A percentile compares a stretch with the other conserved stretches of the same genome.
Evolutionary conservation across 2,329 filamentous ascomycete genomes (phyloP).

Genomic region (Tolypocladium inflatum): DNA sequence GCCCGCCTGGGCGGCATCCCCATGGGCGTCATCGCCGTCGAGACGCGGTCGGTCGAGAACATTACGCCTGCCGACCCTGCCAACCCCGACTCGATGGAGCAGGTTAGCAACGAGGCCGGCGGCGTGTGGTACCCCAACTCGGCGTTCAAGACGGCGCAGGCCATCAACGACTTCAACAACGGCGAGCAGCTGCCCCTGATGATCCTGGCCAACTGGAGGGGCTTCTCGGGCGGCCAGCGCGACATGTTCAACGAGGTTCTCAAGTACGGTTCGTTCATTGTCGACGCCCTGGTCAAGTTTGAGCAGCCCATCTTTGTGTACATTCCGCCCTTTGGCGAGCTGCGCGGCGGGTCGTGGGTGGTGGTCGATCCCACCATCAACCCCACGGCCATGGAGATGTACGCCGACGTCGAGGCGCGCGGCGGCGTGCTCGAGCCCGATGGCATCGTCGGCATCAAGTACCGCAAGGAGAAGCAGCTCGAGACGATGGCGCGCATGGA

Average conservation of each 20-base stretch:
- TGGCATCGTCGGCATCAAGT: conserved; percentile 98
- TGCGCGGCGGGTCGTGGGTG: conserved; percentile 98
- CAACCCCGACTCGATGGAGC: conserved; percentile 96
- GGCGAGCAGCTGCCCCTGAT: conserved; percentile 96
- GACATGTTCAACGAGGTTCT: conserved; percentile 99
- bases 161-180: conserved; percentile 98
- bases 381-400: conserved; percentile 97
- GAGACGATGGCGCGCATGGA: conserved; percentile 96
- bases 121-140: conserved; percentile 99
- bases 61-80: conserved; percentile 92
- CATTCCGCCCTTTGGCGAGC: conserved; percentile 92
- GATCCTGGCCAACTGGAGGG: conserved; percentile 99
- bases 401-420: conserved; percentile 87
- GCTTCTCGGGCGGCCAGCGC: conserved; percentile 98
- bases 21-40: conserved; percentile 95
- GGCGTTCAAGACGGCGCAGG: conserved; percentile 98
- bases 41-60: conserved; percentile 94
- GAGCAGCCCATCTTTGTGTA: conserved; percentile 99
- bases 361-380: conserved; percentile 99
- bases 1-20: conserved; percentile 95
- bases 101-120: conserved; percentile 88
- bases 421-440: conserved; percentile 97
- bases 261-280: conserved; percentile 99
- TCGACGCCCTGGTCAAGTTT: conserved; percentile 95
- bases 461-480: conserved; percentile 92